Percentiles rank a stretch among this genome's conserved stretches.
Evolutionary conservation across 768 basidiomycete genomes (phyloP).

Genomic region (Neoboletus magnificus): DNA sequence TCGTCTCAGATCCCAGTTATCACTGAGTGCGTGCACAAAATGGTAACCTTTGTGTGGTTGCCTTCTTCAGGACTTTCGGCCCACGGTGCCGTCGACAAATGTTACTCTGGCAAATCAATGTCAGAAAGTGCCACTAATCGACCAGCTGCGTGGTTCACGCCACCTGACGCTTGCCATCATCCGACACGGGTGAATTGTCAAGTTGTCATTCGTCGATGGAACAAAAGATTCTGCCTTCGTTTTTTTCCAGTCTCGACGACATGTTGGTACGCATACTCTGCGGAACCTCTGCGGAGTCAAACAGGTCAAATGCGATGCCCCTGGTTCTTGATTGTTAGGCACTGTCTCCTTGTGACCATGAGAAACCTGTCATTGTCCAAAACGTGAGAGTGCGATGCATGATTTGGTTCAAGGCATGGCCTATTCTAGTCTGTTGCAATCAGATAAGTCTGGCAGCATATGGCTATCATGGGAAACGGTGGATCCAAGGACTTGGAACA

Average conservation of each 20-base stretch:
- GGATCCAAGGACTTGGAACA: not conserved
- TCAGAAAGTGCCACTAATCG: not conserved
- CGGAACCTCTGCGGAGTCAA: not conserved
- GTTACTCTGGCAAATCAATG: not conserved
- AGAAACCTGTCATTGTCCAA: not conserved
- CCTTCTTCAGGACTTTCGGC: not conserved
- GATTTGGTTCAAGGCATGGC: not conserved
- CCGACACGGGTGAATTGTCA: not conserved
- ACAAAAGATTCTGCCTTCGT: not conserved
- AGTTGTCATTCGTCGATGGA: not conserved
- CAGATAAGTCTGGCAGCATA: not conserved
- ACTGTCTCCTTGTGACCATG: not conserved
- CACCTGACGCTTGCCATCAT: not conserved
- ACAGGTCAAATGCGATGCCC: not conserved
- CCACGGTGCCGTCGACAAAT: not conserved
- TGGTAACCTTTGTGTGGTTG: not conserved
- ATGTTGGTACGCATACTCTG: not conserved
- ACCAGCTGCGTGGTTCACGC: not conserved
- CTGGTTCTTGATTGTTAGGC: not conserved
- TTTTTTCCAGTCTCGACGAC: not conserved
- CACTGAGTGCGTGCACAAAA: not conserved
- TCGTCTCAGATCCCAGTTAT: not conserved
- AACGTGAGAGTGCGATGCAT: not conserved
- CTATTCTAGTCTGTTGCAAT: not conserved
- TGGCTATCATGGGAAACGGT: not conserved